phyloP scores from a whole-genome alignment of 2,329 filamentous ascomycete species.

The Ophiosphaerella herpotricha region DNA sequence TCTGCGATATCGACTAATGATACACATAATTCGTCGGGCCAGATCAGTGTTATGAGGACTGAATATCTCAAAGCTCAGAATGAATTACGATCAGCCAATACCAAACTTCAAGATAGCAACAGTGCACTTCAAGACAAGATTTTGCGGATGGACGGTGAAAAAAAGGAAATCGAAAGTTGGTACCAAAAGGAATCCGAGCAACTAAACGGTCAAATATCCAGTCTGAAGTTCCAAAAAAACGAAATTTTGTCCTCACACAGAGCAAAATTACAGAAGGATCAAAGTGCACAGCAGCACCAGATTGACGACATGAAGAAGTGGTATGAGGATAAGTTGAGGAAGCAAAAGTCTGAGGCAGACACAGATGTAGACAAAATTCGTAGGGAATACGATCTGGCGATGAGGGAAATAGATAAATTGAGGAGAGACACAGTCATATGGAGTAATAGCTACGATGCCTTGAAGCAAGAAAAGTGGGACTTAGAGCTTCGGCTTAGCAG shows the following conservation, averaged over 20 bases:
- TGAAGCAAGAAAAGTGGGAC: neutral
- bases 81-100: neutral
- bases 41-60: neutral
- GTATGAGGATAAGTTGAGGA: neutral
- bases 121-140: neutral
- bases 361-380: neutral
- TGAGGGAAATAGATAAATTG: neutral
- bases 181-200: neutral
- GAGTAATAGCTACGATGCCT: neutral
- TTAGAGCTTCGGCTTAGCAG: neutral
- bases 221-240: neutral
- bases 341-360: neutral
- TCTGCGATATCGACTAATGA: neutral
- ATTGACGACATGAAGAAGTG: neutral
- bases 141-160: neutral
- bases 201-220: neutral
- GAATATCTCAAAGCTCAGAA: neutral
- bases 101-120: neutral
- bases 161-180: neutral
- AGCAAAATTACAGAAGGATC: neutral
- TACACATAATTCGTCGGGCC: neutral
- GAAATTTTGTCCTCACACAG: neutral
- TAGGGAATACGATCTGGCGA: neutral
- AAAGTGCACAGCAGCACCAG: neutral
- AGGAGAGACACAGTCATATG: neutral